These are phyloP conservation scores for Collariella sp. DNA, from an alignment of 495 filamentous ascomycete genomes.

Conservation along the genomic window DNA sequence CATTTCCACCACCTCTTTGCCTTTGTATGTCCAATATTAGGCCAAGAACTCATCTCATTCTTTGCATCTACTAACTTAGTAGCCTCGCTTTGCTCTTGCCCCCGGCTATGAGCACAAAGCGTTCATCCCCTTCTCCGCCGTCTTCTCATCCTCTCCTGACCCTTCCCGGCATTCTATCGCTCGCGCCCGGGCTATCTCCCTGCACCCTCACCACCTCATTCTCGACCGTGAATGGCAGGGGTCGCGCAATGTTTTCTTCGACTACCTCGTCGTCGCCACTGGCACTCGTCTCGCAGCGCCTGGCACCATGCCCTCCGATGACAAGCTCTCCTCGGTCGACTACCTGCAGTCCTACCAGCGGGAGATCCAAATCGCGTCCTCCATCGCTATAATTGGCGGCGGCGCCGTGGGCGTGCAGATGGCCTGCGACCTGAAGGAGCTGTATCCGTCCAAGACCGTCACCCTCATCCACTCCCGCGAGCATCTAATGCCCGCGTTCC, in stretches of 20 bases:
- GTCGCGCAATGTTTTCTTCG: slow-evolving; percentile 35
- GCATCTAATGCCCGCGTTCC: slow-evolving; percentile 45
- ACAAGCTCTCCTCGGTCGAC: slow-evolving; percentile 26
- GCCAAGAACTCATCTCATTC: too few relatives aligned
- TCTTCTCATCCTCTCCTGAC: slow-evolving; percentile 32
- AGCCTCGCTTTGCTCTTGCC: slow-evolving; percentile 46
- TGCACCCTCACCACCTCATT: slow-evolving; percentile 31
- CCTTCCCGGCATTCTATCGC: slow-evolving; percentile 32
- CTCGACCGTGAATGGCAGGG: slow-evolving; percentile 43
- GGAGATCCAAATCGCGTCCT: slow-evolving; percentile 25
- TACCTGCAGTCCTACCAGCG: slow-evolving; percentile 37
- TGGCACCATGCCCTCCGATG: slow-evolving; percentile 39
- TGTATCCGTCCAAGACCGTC: slow-evolving; percentile 47
- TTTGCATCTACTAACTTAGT: background rate
- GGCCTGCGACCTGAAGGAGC: slow-evolving; percentile 50
- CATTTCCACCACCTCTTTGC: slow-evolving; percentile 49
- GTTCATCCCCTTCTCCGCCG: slow-evolving; percentile 43
- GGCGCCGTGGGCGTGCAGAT: slow-evolving; percentile 55
- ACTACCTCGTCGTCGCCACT: slow-evolving; percentile 42
- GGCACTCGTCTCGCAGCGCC: slow-evolving; percentile 40
- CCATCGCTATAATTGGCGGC: slow-evolving; percentile 48
- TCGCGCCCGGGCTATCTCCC: slow-evolving; percentile 37
- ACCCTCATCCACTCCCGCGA: slow-evolving; percentile 49
- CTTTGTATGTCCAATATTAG: slow-evolving; percentile 32
- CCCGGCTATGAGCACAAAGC: slow-evolving; percentile 47